Evolutionary conservation across 139 green algal species (phyloP), one percentile per base, ranked within the genome.

Genomic region (Zygnema circumcarinatum): DNA sequence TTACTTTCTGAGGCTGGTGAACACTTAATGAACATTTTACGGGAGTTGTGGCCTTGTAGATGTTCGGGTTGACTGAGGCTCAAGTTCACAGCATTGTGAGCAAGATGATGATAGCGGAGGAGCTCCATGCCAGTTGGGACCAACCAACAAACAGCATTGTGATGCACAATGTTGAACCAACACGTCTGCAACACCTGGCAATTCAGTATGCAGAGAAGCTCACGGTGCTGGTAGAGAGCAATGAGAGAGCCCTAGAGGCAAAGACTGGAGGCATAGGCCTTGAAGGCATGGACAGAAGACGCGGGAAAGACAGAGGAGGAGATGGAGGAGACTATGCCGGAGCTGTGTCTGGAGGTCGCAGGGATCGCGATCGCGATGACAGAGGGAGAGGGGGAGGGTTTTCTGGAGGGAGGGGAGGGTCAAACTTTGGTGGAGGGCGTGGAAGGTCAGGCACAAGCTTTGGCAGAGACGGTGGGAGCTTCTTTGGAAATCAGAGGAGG

Each of bases 61-160:
- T 91, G 67, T 91, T 86, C 53, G 81, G 83, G 36, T 35, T 99
- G 88, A 81, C 92, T 11, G 92, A 96, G 67, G 94, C 95, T 88
- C 88, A 94, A 83, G 95, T 96, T 53, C 92, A 95, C 79, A 92
- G 92, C 67, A 93, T 98, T 29, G 94, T 96, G 29, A 94, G 88
- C 91, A 94, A 94, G 74, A 96, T 99, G 94, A 98, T 99, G 88
- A 96, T 97, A 52, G 90, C 93, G 2, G 96, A 98, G 79, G 93
- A 96, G 87, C 94, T 99, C 82, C 91, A 92, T 0, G 97, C 94
- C 41, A 95, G 86, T 76, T 98, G 95, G 94, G 97, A 99, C 93
- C 95, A 98, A 91, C 96, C 96, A 31, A 98, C 96, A 0, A 91
- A 90, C 80, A 98, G 95, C 67, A 95, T 99, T 54, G 95, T 98